Base-by-base conservation (phyloP, 208 protist species). In the Wallacemonas collosoma region DNA sequence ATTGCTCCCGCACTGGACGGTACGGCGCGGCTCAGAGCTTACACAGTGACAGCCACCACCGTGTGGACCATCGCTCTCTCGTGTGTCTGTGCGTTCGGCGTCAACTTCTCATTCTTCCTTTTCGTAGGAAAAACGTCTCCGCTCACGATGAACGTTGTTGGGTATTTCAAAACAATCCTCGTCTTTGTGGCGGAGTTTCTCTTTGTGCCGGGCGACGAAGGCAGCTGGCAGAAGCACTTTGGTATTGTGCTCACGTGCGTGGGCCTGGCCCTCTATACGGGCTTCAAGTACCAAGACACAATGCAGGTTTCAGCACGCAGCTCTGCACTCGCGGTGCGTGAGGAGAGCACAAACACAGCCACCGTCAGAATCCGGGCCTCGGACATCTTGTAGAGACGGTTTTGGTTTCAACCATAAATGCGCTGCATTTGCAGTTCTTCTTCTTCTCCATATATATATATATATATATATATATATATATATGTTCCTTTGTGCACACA, bases 41-140 rank as follows among this genome's bases (percentile, higher is more conserved):
- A 90, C 75, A 53, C 82, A 15, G 77, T 89, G 39, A 89, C 78
- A 9, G 75, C 80, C 47, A 81, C 82, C 9, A 88, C 81, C 2
- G 43, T 95, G 38, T 91, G 88, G 80, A 77, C 80, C 8, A 75
- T 94, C 77, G 72, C 79, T 53, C 67, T 96, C 15, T 93, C 86
- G 3, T 94, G 92, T 79, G 26, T 88, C 6, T 86, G 91, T 68
- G 92, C 89, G 4, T 96, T 96, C 74, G 82, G 86, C n/a, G 86
- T 95, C n/a, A 95, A 95, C 72, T 93, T 96, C 74, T 93, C 88
- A 4, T 96, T 96, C 78, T 96, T 96, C 61, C 68, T 95, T 17
- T 86, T 93, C 65, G 88, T 91, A 7, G 82, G 88, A 3, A 82
- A 89, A 75, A 96, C 92, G 9, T 95, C 89, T 2, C 86, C 89